Conservation (phyloP, 2,329 filamentous ascomycete genomes). For the Alternaria longipes region DNA sequence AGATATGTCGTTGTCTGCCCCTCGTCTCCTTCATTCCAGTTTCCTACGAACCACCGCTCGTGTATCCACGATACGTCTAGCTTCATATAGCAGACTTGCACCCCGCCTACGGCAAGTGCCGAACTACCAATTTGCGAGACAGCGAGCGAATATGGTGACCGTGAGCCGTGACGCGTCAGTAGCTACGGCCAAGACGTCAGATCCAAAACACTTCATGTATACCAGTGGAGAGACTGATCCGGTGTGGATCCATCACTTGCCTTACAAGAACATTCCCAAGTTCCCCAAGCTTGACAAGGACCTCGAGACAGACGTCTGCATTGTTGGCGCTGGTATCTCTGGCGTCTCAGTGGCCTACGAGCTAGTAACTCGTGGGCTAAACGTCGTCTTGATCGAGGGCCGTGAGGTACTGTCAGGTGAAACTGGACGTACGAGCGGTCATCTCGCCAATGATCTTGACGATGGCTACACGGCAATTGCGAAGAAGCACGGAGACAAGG, state of each 20-base stretch:
- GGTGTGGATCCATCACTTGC: constrained; percentile 63
- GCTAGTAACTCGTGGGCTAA: constrained; percentile 60
- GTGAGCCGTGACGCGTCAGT: constrained; percentile 9
- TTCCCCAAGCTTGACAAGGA: constrained; percentile 57
- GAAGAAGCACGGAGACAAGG: constrained; percentile 62
- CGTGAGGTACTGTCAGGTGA: constrained; percentile 65
- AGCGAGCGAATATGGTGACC: constrained; percentile 28
- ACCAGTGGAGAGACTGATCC: constrained; percentile 63
- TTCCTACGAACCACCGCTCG: constrained; percentile 14
- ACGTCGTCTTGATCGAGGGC: constrained; percentile 64
- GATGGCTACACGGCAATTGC: constrained; percentile 62
- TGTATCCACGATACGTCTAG: constrained; percentile 8
- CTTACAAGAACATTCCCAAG: constrained; percentile 56
- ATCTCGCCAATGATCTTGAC: constrained; percentile 64
- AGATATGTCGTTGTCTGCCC: constrained; percentile 28
- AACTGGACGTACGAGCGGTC: constrained; percentile 63
- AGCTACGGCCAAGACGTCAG: constrained; percentile 19
- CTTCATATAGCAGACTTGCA: constrained; percentile 4
- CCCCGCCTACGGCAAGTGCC: constrained; percentile 2
- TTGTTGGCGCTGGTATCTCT: constrained; percentile 64
- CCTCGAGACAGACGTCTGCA: constrained; percentile 59
- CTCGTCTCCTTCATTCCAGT: constrained; percentile 17
- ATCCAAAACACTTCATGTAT: constrained; percentile 50
- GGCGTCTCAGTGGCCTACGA: constrained; percentile 64
- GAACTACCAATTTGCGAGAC: constrained; percentile 1